Conservation (phyloP, 2,329 filamentous ascomycete species). For the Dactylellina drechsleri region DNA sequence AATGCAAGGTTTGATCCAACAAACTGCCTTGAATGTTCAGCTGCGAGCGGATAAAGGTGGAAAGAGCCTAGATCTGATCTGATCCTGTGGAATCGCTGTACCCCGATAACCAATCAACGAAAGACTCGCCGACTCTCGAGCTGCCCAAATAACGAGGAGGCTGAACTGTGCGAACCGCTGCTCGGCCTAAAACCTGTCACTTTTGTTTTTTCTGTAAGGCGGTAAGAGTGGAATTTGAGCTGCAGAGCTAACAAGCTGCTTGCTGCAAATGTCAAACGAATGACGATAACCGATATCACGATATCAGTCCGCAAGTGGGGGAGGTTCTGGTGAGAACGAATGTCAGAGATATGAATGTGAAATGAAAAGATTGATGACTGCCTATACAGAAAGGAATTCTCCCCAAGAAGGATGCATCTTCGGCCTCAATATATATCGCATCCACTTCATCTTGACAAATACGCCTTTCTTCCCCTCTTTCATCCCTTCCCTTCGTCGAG, state of each 20-base stretch:
- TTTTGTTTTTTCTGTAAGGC: slow-evolving; percentile 13
- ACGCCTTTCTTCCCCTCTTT: slow-evolving; percentile 3
- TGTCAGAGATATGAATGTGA: slow-evolving; percentile 5
- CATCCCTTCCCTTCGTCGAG: slow-evolving; percentile 33
- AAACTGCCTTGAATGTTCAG: slow-evolving; percentile 28
- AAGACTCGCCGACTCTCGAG: background rate
- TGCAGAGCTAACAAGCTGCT: no score
- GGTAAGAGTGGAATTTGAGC: slow-evolving; percentile 10
- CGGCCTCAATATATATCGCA: slow-evolving; percentile 37
- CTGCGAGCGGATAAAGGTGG: slow-evolving; percentile 21
- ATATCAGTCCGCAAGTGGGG: background rate
- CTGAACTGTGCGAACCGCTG: slow-evolving; percentile 19
- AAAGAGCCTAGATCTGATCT: slow-evolving; percentile 26
- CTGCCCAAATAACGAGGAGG: slow-evolving; percentile 37
- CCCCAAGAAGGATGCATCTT: slow-evolving; percentile 9
- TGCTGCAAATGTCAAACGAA: slow-evolving; percentile 26
- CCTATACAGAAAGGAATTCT: slow-evolving; percentile 3
- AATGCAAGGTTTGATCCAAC: slow-evolving; percentile 49
- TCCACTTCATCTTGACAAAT: slow-evolving; percentile 33
- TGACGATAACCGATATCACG: slow-evolving; percentile 13
- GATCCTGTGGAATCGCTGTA: slow-evolving; percentile 1
- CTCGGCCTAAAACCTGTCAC: slow-evolving; percentile 19
- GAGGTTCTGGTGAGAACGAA: slow-evolving; percentile 23
- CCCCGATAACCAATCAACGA: slow-evolving; percentile 3
- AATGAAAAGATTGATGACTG: slow-evolving; percentile 11